Percentiles rank a stretch among this genome's conserved stretches.
Evolutionary conservation across 495 filamentous ascomycete genomes (phyloP).

Genomic region (Aspergillus affinis): DNA sequence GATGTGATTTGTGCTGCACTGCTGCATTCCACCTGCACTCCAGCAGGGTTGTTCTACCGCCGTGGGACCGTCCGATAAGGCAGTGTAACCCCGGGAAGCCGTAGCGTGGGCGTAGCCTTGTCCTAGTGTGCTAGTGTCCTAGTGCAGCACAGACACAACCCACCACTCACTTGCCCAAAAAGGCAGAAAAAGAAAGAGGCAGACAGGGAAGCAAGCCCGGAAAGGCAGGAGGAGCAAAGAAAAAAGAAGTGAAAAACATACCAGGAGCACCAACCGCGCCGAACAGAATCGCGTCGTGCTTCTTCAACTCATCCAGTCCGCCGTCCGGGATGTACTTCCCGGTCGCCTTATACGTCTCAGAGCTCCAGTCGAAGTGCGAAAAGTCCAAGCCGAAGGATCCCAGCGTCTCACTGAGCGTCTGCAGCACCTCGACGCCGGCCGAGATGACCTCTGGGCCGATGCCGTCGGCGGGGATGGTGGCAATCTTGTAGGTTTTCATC

Average conservation of each 20-base stretch:
- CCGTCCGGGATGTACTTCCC: conserved; percentile 56
- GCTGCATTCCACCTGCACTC: no score
- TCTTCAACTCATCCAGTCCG: conserved; percentile 50
- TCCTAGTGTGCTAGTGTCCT: conserved; percentile 5
- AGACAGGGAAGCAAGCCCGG: conserved; percentile 7
- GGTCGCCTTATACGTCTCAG: conserved; percentile 50
- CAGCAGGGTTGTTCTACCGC: no score
- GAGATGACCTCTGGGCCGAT: conserved; percentile 55
- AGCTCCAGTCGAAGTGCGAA: conserved; percentile 52
- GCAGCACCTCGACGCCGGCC: conserved; percentile 47
- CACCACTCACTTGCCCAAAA: conserved; percentile 7
- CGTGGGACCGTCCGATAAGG: not conserved
- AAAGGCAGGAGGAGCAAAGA: not conserved
- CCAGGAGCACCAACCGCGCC: conserved; percentile 57
- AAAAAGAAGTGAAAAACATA: conserved; percentile 20
- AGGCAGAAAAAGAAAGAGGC: not conserved
- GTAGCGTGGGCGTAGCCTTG: conserved; percentile 1
- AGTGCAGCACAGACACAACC: not conserved
- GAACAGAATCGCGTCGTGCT: conserved; percentile 56
- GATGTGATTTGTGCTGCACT: no score
- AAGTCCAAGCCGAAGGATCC: conserved; percentile 50
- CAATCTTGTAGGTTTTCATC: conserved; percentile 46
- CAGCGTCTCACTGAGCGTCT: conserved; percentile 43
- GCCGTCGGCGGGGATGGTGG: conserved; percentile 54
- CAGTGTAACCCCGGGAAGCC: not conserved